Evolutionary conservation across 2,329 filamentous ascomycete species (phyloP).

Genomic region (Magnaporthiopsis incrustans): DNA sequence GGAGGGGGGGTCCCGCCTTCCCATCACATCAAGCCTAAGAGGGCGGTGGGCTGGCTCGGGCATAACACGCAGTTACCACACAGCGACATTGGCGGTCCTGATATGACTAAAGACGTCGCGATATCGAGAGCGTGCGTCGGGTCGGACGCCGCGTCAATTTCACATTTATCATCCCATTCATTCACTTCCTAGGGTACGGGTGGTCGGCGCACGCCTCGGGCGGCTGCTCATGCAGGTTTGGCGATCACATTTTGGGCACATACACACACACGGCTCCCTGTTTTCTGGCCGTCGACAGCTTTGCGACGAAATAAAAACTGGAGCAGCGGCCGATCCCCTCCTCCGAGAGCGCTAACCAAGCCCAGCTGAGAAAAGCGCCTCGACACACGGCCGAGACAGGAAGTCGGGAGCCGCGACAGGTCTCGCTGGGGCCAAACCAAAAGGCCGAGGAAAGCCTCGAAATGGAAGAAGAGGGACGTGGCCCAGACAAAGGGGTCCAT

Average conservation of each 20-base stretch:
- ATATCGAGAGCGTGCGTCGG: too few relatives aligned
- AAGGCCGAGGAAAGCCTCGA: not conserved
- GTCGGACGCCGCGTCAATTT: too few relatives aligned
- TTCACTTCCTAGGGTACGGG: not conserved
- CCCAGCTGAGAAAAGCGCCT: not conserved
- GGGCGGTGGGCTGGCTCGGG: too few relatives aligned
- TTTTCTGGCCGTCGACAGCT: not conserved
- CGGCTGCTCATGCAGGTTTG: not conserved
- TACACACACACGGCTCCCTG: not conserved
- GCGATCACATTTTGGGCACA: not conserved
- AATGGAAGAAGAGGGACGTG: not conserved
- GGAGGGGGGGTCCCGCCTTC: too few relatives aligned
- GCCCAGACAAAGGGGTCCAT: not conserved
- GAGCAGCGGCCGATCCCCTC: not conserved
- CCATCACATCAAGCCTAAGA: not conserved
- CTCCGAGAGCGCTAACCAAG: not conserved
- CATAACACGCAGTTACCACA: not conserved
- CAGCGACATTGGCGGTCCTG: not conserved
- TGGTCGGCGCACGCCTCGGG: not conserved
- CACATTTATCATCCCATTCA: too few relatives aligned
- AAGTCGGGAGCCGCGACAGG: not conserved
- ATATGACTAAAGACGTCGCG: too few relatives aligned
- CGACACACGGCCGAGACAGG: not conserved
- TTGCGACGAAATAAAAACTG: not conserved
- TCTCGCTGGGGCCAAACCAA: not conserved